Conservation (phyloP, 129 eudicot species). For the Helianthus tuberosus region DNA sequence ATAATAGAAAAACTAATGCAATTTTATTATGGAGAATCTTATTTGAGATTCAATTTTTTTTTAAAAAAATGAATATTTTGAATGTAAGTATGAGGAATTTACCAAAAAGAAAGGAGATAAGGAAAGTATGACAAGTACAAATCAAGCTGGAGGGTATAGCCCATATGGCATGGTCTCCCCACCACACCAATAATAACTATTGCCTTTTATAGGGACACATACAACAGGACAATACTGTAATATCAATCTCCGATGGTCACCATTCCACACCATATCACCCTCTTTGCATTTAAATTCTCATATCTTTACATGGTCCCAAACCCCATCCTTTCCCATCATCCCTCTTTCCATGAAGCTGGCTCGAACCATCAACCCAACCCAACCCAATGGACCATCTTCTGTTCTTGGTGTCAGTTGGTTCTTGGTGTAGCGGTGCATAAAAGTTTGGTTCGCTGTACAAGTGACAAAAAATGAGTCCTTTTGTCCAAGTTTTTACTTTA, state of each 20-base stretch:
- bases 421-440: not conserved
- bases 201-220: conserved; percentile 33
- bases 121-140: conserved; percentile 47
- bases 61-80: not conserved
- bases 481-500: not conserved
- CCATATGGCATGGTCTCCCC: conserved; percentile 57
- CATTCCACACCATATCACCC: conserved; percentile 24
- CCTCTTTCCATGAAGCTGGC: not conserved
- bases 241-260: conserved; percentile 37
- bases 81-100: not conserved
- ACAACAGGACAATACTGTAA: conserved; percentile 37
- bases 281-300: conserved; percentile 10
- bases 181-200: conserved; percentile 42
- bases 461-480: not conserved
- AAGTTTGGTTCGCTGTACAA: not conserved
- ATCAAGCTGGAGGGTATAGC: conserved; percentile 34
- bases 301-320: conserved; percentile 44
- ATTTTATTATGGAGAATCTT: not conserved
- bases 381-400: conserved; percentile 15
- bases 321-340: conserved; percentile 21
- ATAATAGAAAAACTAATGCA: not conserved
- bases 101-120: conserved; percentile 34
- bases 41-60: conserved; percentile 6
- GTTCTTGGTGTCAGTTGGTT: not conserved
- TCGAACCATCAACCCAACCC: not conserved